Evolutionary conservation across 2,329 filamentous ascomycete genomes (phyloP).

Genomic region (Verticillium zaregamsianum): DNA sequence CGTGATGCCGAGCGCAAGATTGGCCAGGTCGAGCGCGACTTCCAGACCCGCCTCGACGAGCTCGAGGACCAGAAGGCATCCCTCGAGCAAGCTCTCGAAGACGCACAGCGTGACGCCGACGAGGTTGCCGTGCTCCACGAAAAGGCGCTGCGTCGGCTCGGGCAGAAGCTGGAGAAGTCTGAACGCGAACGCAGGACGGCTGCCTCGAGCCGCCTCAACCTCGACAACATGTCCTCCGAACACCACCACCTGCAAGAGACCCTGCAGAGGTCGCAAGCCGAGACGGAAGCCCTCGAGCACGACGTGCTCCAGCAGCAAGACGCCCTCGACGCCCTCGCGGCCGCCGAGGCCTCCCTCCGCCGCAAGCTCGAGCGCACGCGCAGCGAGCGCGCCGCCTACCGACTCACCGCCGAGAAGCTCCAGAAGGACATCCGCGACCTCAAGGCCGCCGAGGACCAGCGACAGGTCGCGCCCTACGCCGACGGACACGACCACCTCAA

Average conservation of each 20-base stretch:
- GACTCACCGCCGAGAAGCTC: constrained; percentile 50
- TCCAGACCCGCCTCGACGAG: constrained; percentile 52
- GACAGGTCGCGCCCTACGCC: constrained; percentile 18
- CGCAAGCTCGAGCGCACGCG: constrained; percentile 67
- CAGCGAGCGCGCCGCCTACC: constrained; percentile 57
- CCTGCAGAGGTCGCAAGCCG: constrained; percentile 58
- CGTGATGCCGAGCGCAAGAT: constrained; percentile 47
- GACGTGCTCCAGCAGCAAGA: constrained; percentile 67
- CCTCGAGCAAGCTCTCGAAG: constrained; percentile 55
- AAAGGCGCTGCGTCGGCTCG: constrained; percentile 36
- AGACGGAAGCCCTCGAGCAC: constrained; percentile 66
- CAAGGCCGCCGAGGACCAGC: constrained; percentile 32
- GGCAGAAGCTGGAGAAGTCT: constrained; percentile 47
- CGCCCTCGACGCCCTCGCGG: constrained; percentile 52
- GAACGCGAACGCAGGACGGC: constrained; percentile 39
- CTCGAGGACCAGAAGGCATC: constrained; percentile 55
- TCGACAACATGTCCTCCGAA: constrained; percentile 27
- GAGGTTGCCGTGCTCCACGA: constrained; percentile 40
- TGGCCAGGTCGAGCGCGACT: constrained; percentile 35
- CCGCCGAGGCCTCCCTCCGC: constrained; percentile 56
- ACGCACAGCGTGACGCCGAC: constrained; percentile 47
- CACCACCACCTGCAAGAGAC: constrained; percentile 56
- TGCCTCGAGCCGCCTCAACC: constrained; percentile 15
- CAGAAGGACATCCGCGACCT: constrained; percentile 46
- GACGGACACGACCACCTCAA: constrained; percentile 20